These are phyloP conservation scores for Syzygium aqueum DNA, from an alignment of 345 rosid genomes.

Conservation along the genomic window DNA sequence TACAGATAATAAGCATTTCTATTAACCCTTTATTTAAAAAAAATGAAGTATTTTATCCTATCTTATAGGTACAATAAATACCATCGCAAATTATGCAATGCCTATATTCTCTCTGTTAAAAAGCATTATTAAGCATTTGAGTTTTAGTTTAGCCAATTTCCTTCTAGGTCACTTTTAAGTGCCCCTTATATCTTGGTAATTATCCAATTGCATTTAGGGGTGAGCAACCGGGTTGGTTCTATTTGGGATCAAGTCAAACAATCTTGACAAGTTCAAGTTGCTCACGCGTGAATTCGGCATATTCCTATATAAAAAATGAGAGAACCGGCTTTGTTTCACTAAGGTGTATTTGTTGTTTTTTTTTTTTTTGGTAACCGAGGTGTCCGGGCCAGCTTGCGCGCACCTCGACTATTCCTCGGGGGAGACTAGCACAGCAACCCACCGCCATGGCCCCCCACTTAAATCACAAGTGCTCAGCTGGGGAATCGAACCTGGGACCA, in stretches of 20 bases:
- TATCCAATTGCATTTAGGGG: not conserved
- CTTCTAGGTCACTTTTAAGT: not conserved
- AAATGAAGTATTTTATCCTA: not conserved
- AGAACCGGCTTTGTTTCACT: too few relatives aligned
- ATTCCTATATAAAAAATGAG: not conserved
- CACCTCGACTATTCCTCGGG: too few relatives aligned
- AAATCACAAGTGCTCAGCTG: too few relatives aligned
- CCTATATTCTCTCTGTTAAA: not conserved
- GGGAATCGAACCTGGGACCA: too few relatives aligned
- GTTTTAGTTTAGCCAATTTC: not conserved
- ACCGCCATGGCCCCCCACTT: too few relatives aligned
- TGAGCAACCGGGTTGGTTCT: accelerated
- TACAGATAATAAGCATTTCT: not conserved
- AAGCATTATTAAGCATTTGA: not conserved
- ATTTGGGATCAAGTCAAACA: not conserved
- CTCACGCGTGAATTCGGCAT: too few relatives aligned
- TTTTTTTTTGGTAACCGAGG: too few relatives aligned
- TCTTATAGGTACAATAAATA: not conserved
- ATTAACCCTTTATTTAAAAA: not conserved
- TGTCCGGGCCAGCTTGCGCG: too few relatives aligned
- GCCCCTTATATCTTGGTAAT: not conserved
- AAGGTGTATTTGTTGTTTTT: too few relatives aligned
- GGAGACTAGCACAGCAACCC: too few relatives aligned
- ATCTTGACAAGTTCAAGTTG: accelerated
- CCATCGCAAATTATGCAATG: not conserved